Conservation (phyloP, 2,329 filamentous ascomycete genomes). For the Alternaria longipes region DNA sequence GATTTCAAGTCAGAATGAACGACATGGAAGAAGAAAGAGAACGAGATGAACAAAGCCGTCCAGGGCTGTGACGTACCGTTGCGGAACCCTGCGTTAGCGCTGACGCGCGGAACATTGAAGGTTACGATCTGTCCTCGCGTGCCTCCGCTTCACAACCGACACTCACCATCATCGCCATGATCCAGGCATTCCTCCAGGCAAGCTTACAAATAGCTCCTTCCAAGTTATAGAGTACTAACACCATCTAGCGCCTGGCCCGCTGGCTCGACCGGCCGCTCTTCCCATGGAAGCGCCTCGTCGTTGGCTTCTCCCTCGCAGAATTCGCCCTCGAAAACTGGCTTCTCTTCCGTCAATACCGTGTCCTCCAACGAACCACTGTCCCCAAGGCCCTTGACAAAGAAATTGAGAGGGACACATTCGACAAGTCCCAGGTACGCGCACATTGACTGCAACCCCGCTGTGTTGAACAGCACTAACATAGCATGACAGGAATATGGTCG, state of each 20-base stretch:
- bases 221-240: conserved; percentile 22
- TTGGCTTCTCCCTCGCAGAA: conserved; percentile 92
- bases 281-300: conserved; percentile 96
- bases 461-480: conserved; percentile 26
- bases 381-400: conserved; percentile 89
- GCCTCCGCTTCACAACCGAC: conserved; percentile 16
- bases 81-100: conserved; percentile 20
- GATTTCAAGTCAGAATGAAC: not conserved
- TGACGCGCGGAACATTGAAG: conserved; percentile 11
- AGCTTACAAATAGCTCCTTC: not conserved
- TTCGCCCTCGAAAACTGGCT: conserved; percentile 91
- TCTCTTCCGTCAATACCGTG: conserved; percentile 86
- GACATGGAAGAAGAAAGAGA: not conserved
- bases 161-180: conserved; percentile 38
- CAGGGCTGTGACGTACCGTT: not conserved
- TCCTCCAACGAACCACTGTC: conserved; percentile 79
- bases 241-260: conserved; percentile 72
- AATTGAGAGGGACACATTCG: conserved; percentile 87
- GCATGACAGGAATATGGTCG: conserved; percentile 78
- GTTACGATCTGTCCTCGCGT: conserved; percentile 36
- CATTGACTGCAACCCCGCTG: conserved; percentile 2
- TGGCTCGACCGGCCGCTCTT: conserved; percentile 91
- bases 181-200: conserved; percentile 50
- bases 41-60: not conserved
- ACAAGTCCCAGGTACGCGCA: conserved; percentile 77